These are phyloP conservation scores for Salix suchowensis DNA, from an alignment of 345 rosid species.

Conservation along the genomic window DNA sequence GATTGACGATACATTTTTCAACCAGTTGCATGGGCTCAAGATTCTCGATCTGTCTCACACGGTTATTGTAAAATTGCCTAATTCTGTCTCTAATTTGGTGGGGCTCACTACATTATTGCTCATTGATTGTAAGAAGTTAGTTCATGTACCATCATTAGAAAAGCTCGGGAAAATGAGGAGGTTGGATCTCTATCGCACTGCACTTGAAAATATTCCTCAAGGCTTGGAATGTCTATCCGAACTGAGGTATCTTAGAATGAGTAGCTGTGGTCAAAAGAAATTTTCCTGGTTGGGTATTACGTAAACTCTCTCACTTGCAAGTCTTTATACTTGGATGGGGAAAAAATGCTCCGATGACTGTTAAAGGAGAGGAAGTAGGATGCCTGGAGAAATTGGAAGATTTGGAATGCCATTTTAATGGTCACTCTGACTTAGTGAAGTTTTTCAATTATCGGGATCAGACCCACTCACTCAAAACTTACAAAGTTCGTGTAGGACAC, in stretches of 20 bases:
- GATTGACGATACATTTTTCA: no score
- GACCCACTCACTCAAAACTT: no score
- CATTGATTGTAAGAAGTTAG: not conserved
- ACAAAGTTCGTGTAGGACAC: not conserved
- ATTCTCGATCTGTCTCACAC: not conserved
- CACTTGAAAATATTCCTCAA: slow-evolving; percentile 4
- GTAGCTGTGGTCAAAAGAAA: not conserved
- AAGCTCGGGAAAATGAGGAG: slow-evolving; percentile 5
- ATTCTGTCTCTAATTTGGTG: no score
- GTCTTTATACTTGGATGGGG: not conserved
- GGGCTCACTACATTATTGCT: slow-evolving; percentile 17
- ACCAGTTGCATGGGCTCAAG: no score
- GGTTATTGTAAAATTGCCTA: no score
- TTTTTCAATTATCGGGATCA: not conserved
- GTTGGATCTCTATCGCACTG: slow-evolving; percentile 4
- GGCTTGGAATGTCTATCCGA: slow-evolving; percentile 18
- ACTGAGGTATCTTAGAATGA: slow-evolving; percentile 15
- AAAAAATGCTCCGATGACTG: no score
- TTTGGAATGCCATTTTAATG: not conserved
- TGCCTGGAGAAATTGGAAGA: not conserved
- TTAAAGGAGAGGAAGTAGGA: slow-evolving; percentile 9
- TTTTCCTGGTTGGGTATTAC: not conserved
- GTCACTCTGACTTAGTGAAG: not conserved
- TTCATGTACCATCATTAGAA: slow-evolving; percentile 13
- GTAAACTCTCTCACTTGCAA: not conserved